Evolutionary conservation across 202 grass and related monocot genomes (phyloP), one percentile per base, ranked within the genome.

Genomic region (Bolboschoenoplectus hybrid): DNA sequence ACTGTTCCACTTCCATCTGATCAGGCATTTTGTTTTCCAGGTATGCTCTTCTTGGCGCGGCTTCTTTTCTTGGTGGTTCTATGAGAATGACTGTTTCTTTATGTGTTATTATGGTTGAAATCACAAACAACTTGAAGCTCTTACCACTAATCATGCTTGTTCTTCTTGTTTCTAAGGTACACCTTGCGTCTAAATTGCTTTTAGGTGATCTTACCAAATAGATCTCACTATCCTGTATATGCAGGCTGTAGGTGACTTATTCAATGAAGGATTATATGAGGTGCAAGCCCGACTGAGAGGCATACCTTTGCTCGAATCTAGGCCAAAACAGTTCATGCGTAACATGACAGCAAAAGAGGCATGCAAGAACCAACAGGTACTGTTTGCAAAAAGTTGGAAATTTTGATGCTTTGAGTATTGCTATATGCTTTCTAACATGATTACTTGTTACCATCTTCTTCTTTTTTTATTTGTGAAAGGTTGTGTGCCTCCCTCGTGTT

Each of bases 41-140:
- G 92, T 98, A 98, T 90, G 97, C 97, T 72, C 85, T 98, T 75
- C 97, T 98, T 85, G 97, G 97, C 62, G 97, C 97, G 82, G 97
- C 97, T 77, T 96, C 97, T 46, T 98, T 98, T 90, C 97, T 98
- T 65, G 97, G 97, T 83, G 97, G 97, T 84, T 98, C 97, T 50
- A 98, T 98, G 97, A 87, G 97, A 95, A 98, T 98, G 97, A 98
- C 93, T 47, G 97, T 98, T 77, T 96, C 97, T 88, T 90, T 98
- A 85, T 98, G 97, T 89, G 97, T 98, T 69, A 98, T 98, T 81
- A 98, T 98, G 97, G 97, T 98, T 85, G 97, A 98, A 88, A 98
- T 98, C 56, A 98, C 97, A 68, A 98, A 98, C 66, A 98, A 98
- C 66, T 92, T 98, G 90, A 87, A 98, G 87, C 90, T 98, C 78